Conservation (phyloP, 345 rosid species). For the Psidium guajava region DNA sequence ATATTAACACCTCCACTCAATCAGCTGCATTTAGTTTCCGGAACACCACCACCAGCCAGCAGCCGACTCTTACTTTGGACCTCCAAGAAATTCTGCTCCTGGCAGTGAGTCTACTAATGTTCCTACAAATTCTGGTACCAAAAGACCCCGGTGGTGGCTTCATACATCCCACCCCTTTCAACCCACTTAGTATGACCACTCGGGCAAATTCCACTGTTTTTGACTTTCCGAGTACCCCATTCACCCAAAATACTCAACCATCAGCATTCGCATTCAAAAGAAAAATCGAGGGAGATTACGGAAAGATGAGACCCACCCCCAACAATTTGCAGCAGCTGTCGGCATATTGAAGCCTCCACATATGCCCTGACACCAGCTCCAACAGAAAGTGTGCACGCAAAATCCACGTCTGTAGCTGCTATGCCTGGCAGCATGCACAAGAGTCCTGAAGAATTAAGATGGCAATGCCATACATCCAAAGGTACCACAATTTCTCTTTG, state of each 20-base stretch:
- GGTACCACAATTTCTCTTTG: not conserved
- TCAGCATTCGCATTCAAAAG: not conserved
- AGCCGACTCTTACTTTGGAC: not conserved
- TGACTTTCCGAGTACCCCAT: not conserved
- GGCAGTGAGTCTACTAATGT: not conserved
- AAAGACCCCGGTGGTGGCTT: not conserved
- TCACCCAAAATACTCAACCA: not conserved
- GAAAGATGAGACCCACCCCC: not conserved
- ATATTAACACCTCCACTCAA: not conserved
- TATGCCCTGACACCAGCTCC: not conserved
- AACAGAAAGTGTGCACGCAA: too few relatives aligned
- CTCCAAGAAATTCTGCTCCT: not conserved
- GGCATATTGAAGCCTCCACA: not conserved
- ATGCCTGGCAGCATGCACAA: not conserved
- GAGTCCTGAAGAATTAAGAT: conserved; percentile 4
- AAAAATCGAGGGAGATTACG: not conserved
- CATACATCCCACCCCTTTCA: not conserved
- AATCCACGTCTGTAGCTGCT: not conserved
- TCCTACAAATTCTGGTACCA: not conserved
- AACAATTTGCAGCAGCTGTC: not conserved
- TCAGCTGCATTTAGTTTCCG: not conserved
- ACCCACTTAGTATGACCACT: not conserved
- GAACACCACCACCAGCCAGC: fast-evolving
- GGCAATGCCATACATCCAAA: not conserved
- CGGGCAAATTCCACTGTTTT: not conserved